phyloP scores from a whole-genome alignment of 1,284 basidiomycete species.

The Trametes polyzona region DNA sequence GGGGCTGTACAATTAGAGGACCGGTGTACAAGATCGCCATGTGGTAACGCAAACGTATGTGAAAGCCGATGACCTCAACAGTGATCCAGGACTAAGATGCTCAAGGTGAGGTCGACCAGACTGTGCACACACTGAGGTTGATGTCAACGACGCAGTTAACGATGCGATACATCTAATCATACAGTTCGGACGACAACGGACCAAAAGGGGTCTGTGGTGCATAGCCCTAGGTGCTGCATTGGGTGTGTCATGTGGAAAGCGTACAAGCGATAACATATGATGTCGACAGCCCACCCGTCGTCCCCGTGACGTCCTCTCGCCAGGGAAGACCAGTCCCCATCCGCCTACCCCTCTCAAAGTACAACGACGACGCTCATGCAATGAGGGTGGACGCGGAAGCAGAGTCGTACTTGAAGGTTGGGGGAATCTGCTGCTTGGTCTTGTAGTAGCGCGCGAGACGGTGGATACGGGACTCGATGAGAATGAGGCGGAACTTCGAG shows the following conservation, averaged over 20 bases:
- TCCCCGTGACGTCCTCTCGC: conserved; percentile 15
- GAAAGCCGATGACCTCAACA: too few species aligned
- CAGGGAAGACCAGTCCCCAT: conserved; percentile 8
- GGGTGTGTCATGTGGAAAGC: conserved; percentile 35
- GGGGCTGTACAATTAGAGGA: too few species aligned
- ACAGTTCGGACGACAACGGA: too few species aligned
- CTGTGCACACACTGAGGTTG: too few species aligned
- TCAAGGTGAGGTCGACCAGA: too few species aligned
- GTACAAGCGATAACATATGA: conserved; percentile 32
- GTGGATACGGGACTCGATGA: conserved; percentile 99
- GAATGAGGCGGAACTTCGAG: conserved; percentile 97
- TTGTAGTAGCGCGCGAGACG: conserved; percentile 96
- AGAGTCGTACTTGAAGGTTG: conserved; percentile 98
- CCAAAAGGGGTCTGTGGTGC: conserved; percentile 16
- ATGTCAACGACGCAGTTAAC: too few species aligned
- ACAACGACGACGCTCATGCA: conserved; percentile 51
- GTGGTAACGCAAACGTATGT: too few species aligned
- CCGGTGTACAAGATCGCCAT: too few species aligned
- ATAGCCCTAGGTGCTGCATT: conserved; percentile 34
- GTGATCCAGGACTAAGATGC: too few species aligned
- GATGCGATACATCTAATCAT: too few species aligned
- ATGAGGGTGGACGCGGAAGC: conserved; percentile 88
- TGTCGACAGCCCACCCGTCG: conserved; percentile 26
- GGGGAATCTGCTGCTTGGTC: conserved; percentile 96
- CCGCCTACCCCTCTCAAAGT: conserved; percentile 21